Evolutionary conservation across 441 rosid genomes (phyloP), one percentile per base, ranked within the genome.

Genomic region (Brassica balearica): DNA sequence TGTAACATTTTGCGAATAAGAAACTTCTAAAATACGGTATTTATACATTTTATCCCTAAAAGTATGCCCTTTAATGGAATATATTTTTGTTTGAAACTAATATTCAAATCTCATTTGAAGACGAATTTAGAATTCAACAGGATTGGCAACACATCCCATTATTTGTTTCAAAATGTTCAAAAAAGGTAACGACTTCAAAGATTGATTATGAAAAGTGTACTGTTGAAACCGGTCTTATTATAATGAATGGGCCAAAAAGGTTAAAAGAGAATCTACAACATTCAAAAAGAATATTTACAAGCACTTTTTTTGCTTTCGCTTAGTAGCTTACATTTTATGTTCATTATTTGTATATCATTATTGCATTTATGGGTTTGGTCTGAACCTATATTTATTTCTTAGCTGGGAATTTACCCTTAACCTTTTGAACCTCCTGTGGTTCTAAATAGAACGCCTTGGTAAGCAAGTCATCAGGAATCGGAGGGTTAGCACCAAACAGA

Each of bases 381-480:
- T 74, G 53, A 70, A 69, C 29, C 72, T 64, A 63, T 22, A 53
- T 66, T 75, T 59, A 80, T 59, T 65, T 75, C 73, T 71, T 80
- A 20, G 83, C 22, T 48, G 69, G 80, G 74, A 80, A 88, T 80
- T 62, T 88, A 63, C 77, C n/a, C 81, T 89, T 92, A 77, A 89
- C 80, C 87, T 85, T 89, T 34, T 86, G 81, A 72, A 89, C 20
- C 73, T 88, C 87, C 25, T 85, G 87, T 71, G 88, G 77, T 14
- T 85, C 89, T 69, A 89, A 7, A 29, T 84, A 87, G 59, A 92
- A 92, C 15, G 96, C 86, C 85, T 86, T 86, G 15, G 91, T 83
- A 82, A 92, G 81, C 17, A 92, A 83, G 46, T 85, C 73, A 55
- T 86, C 88, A 0, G 94, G 94, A 65, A 92, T 87, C 0, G 90